Base-by-base conservation (phyloP, 139 green algal genomes). In the Pleodorina starrii region DNA sequence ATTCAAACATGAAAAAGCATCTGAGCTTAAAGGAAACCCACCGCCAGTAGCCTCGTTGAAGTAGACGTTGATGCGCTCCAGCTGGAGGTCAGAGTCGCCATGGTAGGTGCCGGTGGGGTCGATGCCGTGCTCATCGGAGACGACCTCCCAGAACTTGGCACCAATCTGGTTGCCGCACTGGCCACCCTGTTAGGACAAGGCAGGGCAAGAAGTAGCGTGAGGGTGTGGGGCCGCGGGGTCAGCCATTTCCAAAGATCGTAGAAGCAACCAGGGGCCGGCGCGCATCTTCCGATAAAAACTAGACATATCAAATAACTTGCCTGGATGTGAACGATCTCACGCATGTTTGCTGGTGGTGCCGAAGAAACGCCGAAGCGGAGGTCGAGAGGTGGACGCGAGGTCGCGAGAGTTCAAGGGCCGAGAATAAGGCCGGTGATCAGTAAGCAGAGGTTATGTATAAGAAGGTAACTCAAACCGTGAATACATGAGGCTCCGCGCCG, bases 61-160 rank as follows among this genome's bases (percentile, higher is more conserved):
- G 95, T 99, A 99, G 21, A 99, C 98, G 91, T 99, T 99, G 94
- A 99, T 98, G 88, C 98, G 96, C 95, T 99, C 98, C 63, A 99
- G 93, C 95, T 99, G 98, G 63, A 99, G 95, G 92, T 99, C 98
- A 25, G 93, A 97, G 94, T 99, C 97, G 51, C 98, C 98, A 57
- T 96, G 93, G 94, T 98, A 99, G 74, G 96, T 97, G 54, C 98
- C 98, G 25, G 97, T 98, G 48, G 97, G 96, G 92, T 99, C 97
- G 29, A 99, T 94, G 75, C 88, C 90, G 54, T 95, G 92, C 92
- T 95, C 92, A 51, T 95, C 92, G 68, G 76, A 90, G 42, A 95
- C 90, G 46, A 92, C 92, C 90, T 93, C 85, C 90, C 84, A 90
- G 89, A 92, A 92, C 89, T 90, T 86, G 76, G 86, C 86, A 90